Evolutionary conservation across 1,284 basidiomycete genomes (phyloP), one percentile per base, ranked within the genome.

Genomic region (Hemileia vastatrix): DNA sequence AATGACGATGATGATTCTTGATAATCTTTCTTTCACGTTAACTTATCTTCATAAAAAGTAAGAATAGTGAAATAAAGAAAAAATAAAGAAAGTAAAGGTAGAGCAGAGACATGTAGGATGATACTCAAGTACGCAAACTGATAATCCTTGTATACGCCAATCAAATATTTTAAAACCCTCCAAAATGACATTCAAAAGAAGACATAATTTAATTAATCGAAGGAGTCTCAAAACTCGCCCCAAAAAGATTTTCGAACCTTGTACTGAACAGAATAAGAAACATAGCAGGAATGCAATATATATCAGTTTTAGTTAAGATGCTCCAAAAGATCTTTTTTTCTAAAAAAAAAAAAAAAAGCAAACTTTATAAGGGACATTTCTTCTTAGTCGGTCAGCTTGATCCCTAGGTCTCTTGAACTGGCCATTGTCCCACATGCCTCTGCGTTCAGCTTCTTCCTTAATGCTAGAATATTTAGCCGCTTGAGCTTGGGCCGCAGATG

Each of bases 311-410:
- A 40, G 23, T 43, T 23, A 44, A 45, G 24, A 44, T 13, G 59
- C 11, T 36, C 27, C 23, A 43, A 27, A 24, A 24, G 19, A 9
- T 45, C 49, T 3, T 4, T 19, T 45, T 49, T 15, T n/a, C n/a
- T 21, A 36, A 23, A 43, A n/a, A 11, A 24, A 36, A 59, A 15
- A n/a, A 31, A 58, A 50, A 55, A 64, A 31, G 23, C 71, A 71
- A 78, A 90, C 88, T 85, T 90, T 90, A 81, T 90, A 90, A 19
- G 88, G 88, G 43, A 87, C 67, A 71, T 88, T 81, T 21, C 54
- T 84, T 83, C 86, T 81, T 79, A 88, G 79, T 76, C 81, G 85
- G 65, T 90, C 88, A 27, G 79, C 78, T 3, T 86, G 78, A 11
- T 82, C 81, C 65, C 79, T 82, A 15, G 87, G 87, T n/a, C 83